These are phyloP conservation scores for Yarrowia sp. DNA, from an alignment of 805 yeast species.

Conservation along the genomic window DNA sequence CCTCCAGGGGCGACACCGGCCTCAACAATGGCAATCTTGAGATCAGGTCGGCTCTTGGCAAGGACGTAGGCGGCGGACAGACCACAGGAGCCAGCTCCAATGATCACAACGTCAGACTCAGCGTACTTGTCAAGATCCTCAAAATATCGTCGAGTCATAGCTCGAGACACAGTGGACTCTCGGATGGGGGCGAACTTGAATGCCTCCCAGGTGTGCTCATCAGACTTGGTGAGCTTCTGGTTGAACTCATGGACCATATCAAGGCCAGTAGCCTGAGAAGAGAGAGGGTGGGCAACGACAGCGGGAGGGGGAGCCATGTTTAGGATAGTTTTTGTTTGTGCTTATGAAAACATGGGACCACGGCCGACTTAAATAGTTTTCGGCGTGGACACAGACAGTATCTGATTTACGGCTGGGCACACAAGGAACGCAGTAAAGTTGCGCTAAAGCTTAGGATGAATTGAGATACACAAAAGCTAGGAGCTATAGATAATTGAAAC, in stretches of 20 bases:
- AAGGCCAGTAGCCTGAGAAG: slow-evolving; percentile 17
- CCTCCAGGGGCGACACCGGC: slow-evolving; percentile 78
- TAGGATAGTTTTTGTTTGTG: neutral
- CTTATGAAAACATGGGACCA: neutral
- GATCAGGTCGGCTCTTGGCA: slow-evolving; percentile 71
- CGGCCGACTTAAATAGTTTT: neutral
- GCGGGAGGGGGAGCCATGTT: slow-evolving; percentile 15
- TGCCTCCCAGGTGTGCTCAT: slow-evolving; percentile 55
- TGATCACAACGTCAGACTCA: slow-evolving; percentile 69
- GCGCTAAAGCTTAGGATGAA: neutral
- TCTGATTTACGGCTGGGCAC: slow-evolving; percentile 5
- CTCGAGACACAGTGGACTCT: slow-evolving; percentile 75
- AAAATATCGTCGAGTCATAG: slow-evolving; percentile 74
- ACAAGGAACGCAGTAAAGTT: neutral
- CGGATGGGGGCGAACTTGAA: slow-evolving; percentile 71
- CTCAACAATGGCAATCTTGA: slow-evolving; percentile 70
- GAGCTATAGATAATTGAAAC: neutral
- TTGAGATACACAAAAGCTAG: neutral
- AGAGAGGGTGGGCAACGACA: slow-evolving; percentile 13
- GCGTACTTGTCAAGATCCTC: slow-evolving; percentile 70
- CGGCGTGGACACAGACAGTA: neutral
- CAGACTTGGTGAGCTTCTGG: slow-evolving; percentile 22
- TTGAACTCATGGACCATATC: slow-evolving; percentile 23
- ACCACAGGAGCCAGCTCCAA: slow-evolving; percentile 80
- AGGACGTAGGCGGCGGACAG: slow-evolving; percentile 71